These are phyloP conservation scores for Trametes cinnabarina DNA, from an alignment of 768 basidiomycete genomes.

Conservation along the genomic window DNA sequence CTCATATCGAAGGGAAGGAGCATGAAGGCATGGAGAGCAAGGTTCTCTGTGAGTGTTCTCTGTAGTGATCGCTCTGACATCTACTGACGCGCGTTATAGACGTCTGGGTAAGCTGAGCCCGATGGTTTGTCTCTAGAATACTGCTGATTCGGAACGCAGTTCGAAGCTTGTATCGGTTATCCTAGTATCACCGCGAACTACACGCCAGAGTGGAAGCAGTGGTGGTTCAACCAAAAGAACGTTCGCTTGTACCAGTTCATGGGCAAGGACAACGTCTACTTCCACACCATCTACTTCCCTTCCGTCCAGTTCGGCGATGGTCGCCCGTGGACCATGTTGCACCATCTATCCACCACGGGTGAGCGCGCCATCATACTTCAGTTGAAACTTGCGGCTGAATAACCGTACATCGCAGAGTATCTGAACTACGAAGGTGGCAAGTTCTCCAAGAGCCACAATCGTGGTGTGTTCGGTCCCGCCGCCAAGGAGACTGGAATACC, in stretches of 20 bases:
- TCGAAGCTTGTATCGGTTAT: conserved; percentile 96
- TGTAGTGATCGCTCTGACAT: background rate
- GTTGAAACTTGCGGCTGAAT: background rate
- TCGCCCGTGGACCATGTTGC: conserved; percentile 88
- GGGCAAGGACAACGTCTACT: conserved; percentile 99
- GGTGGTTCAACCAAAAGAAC: conserved; percentile 93
- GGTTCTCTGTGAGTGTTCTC: conserved; percentile 77
- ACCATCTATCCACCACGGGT: conserved; percentile 96
- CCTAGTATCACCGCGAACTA: conserved; percentile 96
- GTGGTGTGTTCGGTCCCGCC: conserved; percentile 94
- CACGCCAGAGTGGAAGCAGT: conserved; percentile 90
- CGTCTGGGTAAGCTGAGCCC: conserved; percentile 77
- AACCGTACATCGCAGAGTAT: conserved; percentile 63
- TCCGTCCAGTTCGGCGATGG: conserved; percentile 87
- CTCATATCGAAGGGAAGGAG: conserved; percentile 65
- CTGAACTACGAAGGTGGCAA: conserved; percentile 98
- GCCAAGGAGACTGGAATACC: conserved; percentile 94
- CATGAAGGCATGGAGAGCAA: conserved; percentile 87
- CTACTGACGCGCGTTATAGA: conserved; percentile 43
- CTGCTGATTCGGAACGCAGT: conserved; percentile 45
- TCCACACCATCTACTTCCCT: conserved; percentile 96
- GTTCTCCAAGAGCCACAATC: conserved; percentile 95
- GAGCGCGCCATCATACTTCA: conserved; percentile 20
- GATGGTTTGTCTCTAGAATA: background rate
- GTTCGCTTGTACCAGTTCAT: conserved; percentile 97